Evolutionary conservation across 2,329 filamentous ascomycete species (phyloP), one percentile per base, ranked within the genome.

Genomic region (Aspergillus sergii): DNA sequence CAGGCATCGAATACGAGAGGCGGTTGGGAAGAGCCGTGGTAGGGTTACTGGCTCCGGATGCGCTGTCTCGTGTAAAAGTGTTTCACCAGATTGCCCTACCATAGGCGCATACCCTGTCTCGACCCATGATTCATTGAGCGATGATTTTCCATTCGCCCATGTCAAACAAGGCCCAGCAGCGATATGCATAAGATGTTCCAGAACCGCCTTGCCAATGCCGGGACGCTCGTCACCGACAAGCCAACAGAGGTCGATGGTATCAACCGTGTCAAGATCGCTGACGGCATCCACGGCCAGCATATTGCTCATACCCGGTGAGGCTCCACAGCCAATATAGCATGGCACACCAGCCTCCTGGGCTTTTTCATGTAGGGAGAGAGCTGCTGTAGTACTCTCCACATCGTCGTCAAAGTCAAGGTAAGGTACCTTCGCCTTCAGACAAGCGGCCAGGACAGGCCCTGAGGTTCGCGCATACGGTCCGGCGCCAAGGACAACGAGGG

Each of bases 171-270:
- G 60, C 6, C 66, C 66, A 45, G 58, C 57, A 23, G 66, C 63
- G n/a, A 66, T 68, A 39, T 68, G 62, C 59, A 68, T 64, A 30
- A 66, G 53, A 48, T 68, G 64, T 50, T 68, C 64, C 12, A 68
- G 57, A 26, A 68, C 66, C 12, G 60, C 66, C 53, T 66, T 68
- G n/a, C 66, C 64, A 19, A 55, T 50, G 5, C 43, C 28, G 9
- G 58, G 55, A 9, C 62, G 58, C 45, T 65, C 66, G 21, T 68
- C 66, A 11, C 65, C 64, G 19, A 67, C 65, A 14, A 61, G 28
- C 65, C 65, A 67, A 51, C 58, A 66, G 54, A 66, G 58, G 28
- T 68, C 64, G 21, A 68, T 57, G 6, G 60, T 48, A n/a, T 68
- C 60, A 6, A 68, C 64, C 5, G 58, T 64, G 60, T 67, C 57